Evolutionary conservation across 352 stramenopile genomes (phyloP).

Genomic region (Phytophthora brassicae): DNA sequence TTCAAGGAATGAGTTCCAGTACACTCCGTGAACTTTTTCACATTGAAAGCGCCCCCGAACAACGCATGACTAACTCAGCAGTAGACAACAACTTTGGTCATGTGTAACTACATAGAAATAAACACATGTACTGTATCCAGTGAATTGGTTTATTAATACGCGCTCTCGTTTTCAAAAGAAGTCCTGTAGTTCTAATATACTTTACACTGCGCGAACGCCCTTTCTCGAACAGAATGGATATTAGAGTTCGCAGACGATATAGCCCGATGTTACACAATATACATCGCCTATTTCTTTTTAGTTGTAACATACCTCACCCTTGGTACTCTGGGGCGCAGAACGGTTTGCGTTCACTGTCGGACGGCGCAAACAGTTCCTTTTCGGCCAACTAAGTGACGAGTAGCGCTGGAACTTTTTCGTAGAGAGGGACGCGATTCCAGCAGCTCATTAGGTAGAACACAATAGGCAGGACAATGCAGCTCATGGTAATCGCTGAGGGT

Average conservation of each 20-base stretch:
- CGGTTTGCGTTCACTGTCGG: constrained; percentile 22
- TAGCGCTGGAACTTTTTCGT: constrained; percentile 32
- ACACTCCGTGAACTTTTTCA: constrained; percentile 32
- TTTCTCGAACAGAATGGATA: no score
- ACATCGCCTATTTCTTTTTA: no score
- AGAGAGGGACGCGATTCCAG: constrained; percentile 29
- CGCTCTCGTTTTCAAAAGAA: no score
- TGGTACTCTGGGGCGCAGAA: constrained; percentile 32
- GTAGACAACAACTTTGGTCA: constrained; percentile 14
- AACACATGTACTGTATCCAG: no score
- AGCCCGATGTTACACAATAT: no score
- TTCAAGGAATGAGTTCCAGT: constrained; percentile 32
- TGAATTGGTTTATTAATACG: no score
- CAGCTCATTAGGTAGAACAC: constrained; percentile 34
- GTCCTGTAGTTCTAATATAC: no score
- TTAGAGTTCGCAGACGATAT: no score
- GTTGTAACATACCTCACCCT: constrained; percentile 32
- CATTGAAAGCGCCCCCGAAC: constrained; percentile 18
- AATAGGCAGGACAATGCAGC: constrained; percentile 45
- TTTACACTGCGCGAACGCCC: no score
- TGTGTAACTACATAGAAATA: no score
- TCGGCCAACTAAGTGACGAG: no score
- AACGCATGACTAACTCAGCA: not conserved
- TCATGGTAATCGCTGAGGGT: constrained; percentile 40
- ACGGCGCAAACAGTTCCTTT: constrained; percentile 24